Base-by-base conservation (phyloP, 169 alveolate species). In the Pseudocohnilembus persalinus region DNA sequence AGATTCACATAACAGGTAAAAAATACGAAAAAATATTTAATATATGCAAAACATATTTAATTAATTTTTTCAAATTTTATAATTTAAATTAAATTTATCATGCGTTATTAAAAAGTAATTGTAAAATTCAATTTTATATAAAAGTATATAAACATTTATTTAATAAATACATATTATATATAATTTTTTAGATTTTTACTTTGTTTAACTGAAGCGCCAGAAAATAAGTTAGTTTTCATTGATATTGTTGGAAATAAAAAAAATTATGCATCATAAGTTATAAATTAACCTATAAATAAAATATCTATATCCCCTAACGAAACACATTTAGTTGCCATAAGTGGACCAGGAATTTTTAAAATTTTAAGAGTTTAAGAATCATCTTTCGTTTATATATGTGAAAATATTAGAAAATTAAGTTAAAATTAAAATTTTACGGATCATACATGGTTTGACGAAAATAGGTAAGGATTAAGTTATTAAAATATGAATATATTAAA, bases 381-480 rank as follows among this genome's bases (percentile, higher is more conserved):
- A 75, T 88, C 94, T 0, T 90, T 92, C 72, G 91, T 88, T 83
- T 91, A 92, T 16, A 78, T 92, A 87, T 84, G 89, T 26, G 84
- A 84, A n/a, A 85, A 79, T 63, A 86, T 92, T 31, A 76, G 74
- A 29, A 89, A 89, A 82, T 87, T 90, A 16, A 83, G 90, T 0
- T 74, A 88, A 75, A 90, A 74, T 63, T 90, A 88, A 34, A 85
- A 76, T 29, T 92, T 86, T 84, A 90, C 94, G 31, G 94, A 90
- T 68, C 96, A 92, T 76, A 83, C 90, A 4, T 92, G 96, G 96
- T 85, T 90, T 31, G 94, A 88, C 29, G 94, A 92, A 11, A 85
- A 86, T 63, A 90, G 88, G 73, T 49, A 49, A 49, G 4, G 4
- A 49, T 49, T 11, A 11, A 49, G 20, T 49, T 49, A 11, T 49